These are phyloP conservation scores for Phytomonas francai DNA, from an alignment of 208 protist genomes.

Conservation along the genomic window DNA sequence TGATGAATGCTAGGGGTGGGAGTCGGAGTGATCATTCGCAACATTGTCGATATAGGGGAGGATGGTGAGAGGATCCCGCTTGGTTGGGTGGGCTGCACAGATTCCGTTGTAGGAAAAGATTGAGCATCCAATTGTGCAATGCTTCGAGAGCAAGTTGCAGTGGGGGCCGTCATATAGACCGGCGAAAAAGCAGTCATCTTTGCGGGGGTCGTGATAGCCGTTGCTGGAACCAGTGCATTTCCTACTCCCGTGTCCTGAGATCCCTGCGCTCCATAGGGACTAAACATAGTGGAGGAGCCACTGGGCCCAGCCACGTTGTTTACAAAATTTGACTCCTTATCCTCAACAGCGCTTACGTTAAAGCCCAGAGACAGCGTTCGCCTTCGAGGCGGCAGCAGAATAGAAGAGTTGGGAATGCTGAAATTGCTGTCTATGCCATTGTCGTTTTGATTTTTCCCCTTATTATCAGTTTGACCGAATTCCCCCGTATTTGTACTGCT, in stretches of 20 bases:
- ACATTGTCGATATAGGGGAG: neutral
- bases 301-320: neutral
- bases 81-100: neutral
- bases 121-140: neutral
- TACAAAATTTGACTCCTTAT: neutral
- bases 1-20: slow-evolving; percentile 35
- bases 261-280: neutral
- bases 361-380: neutral
- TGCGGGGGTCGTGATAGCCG: neutral
- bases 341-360: neutral
- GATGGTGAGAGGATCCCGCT: neutral
- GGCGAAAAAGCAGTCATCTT: neutral
- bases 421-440: neutral
- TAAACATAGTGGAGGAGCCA: neutral
- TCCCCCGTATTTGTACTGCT: neutral
- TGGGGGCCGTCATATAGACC: neutral
- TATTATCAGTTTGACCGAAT: neutral
- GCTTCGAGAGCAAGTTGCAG: neutral
- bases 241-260: neutral
- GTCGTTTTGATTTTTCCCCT: neutral
- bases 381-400: neutral
- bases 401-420: neutral
- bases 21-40: neutral
- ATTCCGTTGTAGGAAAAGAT: neutral
- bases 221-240: neutral